Conservation (phyloP, 176 grass and related monocot genomes). For the Lolium rigidum region DNA sequence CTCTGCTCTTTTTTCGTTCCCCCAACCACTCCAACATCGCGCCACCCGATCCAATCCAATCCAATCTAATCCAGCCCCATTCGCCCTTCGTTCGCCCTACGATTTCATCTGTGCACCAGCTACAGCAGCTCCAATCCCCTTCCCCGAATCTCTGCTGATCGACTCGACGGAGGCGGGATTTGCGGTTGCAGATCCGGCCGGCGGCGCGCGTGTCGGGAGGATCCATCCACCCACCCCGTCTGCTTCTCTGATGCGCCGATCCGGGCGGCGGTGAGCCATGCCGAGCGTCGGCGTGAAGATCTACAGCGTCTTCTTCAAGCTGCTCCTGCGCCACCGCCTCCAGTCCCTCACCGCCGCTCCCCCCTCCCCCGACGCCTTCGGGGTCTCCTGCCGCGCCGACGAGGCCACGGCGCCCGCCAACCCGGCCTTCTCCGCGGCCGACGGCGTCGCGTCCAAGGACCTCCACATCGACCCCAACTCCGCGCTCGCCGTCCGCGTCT, state of each 20-base stretch:
- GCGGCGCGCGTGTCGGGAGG: background rate
- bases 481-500: constrained; percentile 69
- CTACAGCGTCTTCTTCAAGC: constrained; percentile 99
- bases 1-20: background rate
- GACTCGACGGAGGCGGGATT: background rate
- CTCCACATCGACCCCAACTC: constrained; percentile 82
- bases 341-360: constrained; percentile 50
- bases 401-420: constrained; percentile 75
- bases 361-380: constrained; percentile 35
- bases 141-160: background rate
- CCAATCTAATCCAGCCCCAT: background rate
- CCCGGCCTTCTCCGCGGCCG: constrained; percentile 67
- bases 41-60: background rate
- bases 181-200: background rate
- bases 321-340: constrained; percentile 82
- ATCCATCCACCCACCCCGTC: background rate
- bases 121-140: background rate
- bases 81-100: background rate
- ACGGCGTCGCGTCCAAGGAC: constrained; percentile 82
- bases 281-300: constrained; percentile 89
- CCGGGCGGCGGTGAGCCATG: constrained; percentile 63
- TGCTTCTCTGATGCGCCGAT: constrained; percentile 41
- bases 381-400: constrained; percentile 66
- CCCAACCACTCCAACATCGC: constrained; percentile 44
- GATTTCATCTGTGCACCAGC: background rate